Conservation (phyloP, 2,329 filamentous ascomycete genomes). For the Colletotrichum orbiculare region DNA sequence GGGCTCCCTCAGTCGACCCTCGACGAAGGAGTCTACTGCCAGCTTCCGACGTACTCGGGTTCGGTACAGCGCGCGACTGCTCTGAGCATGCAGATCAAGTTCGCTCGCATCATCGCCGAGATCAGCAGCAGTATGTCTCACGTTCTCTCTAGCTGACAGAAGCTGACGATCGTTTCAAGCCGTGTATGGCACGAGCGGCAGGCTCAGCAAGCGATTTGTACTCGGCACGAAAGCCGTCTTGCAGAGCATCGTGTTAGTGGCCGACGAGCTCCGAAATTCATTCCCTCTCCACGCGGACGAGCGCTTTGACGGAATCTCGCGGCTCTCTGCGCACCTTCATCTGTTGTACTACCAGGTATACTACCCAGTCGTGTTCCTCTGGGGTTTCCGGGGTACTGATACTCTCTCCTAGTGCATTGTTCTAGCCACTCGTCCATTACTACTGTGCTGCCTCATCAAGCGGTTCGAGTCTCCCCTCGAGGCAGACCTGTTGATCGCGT, state of each 20-base stretch:
- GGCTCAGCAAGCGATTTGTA: conserved; percentile 45
- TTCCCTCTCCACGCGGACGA: conserved; percentile 46
- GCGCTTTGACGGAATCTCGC: conserved; percentile 46
- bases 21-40: conserved; percentile 61
- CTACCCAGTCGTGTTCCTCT: too few relatives aligned
- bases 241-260: conserved; percentile 42
- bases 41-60: conserved; percentile 46
- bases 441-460: conserved; percentile 47
- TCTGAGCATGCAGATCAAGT: conserved; percentile 47
- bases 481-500: conserved; percentile 50
- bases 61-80: conserved; percentile 42
- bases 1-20: conserved; percentile 60
- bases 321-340: conserved; percentile 47
- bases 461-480: conserved; percentile 42
- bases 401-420: conserved; percentile 43
- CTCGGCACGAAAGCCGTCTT: conserved; percentile 46
- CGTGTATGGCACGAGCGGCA: conserved; percentile 45
- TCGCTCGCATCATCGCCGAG: conserved; percentile 45
- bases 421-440: conserved; percentile 45
- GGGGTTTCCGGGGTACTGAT: not conserved
- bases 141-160: not conserved
- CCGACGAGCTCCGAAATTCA: conserved; percentile 44
- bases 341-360: conserved; percentile 48
- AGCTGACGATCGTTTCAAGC: conserved; percentile 34
- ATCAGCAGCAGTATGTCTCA: conserved; percentile 44